Conservation (phyloP, 2,329 filamentous ascomycete species). For the Elsinoe arachidis region DNA sequence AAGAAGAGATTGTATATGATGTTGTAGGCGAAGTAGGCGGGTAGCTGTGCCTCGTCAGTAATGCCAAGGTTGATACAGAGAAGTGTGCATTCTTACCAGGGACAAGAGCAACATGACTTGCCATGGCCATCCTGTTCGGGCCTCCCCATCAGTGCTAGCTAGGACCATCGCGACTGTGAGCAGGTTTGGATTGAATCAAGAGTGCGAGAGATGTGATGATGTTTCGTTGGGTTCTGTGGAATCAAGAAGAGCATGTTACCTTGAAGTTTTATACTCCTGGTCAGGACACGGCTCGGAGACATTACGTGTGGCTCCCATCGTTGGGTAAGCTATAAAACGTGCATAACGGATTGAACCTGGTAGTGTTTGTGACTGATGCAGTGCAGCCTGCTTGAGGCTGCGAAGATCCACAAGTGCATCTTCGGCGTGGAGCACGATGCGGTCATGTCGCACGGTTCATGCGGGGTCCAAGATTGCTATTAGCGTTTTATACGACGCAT, state of each 20-base stretch:
- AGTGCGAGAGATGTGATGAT: not conserved
- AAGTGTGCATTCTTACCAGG: not conserved
- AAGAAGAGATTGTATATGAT: slow-evolving; percentile 3
- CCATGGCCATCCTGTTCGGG: not conserved
- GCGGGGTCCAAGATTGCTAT: not conserved
- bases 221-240: not conserved
- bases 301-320: not conserved
- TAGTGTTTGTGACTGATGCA: not conserved
- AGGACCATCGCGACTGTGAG: not conserved
- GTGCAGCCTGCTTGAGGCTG: not conserved
- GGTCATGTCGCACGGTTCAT: not conserved
- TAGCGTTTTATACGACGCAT: not conserved
- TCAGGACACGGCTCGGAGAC: not conserved
- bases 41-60: not conserved
- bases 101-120: not conserved
- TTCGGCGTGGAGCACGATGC: not conserved
- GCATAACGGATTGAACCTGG: not conserved
- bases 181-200: not conserved
- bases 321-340: not conserved
- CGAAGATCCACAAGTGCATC: not conserved
- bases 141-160: not conserved
- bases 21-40: not conserved
- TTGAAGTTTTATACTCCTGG: not conserved
- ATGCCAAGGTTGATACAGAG: not conserved
- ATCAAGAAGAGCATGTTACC: not conserved